Evolutionary conservation across 306 rosid species (phyloP), one percentile per base, ranked within the genome.

Genomic region (Ammopiptanthus mongolicus): DNA sequence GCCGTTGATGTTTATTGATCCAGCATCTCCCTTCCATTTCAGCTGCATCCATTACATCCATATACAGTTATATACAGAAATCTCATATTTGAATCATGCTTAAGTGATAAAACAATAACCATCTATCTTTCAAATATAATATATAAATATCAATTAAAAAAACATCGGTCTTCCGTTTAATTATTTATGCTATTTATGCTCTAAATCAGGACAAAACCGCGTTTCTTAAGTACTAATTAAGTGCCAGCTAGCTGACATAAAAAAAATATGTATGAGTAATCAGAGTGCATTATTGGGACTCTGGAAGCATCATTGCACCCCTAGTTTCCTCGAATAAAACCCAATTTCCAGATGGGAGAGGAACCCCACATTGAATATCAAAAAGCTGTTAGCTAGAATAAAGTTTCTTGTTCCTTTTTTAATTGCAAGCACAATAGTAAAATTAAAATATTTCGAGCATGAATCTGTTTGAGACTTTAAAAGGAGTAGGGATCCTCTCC

Each of bases 1-100:
- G 59, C 89, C 96, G 13, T 87, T 87, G 64, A 93, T 81, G 31
- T 22, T 12, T 44, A 86, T 55, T 31, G 87, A 84, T 57, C 98
- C 94, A 0, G 94, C 92, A 55, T 84, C 85, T 42, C 71, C 89
- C 3, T 23, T 53, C 91, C 90, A 92, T 41, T 77, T 56, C 60
- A 88, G 0, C 94, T 90, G 82, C 80, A 82, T 5, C 44, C 62
- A 18, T 71, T 42, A 21, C 10, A 5, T 23, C 21, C 6, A 48
- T 15, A 44, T 25, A 25, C 28, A 25, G 28, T 25, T 25, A 1
- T 39, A 13, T 39, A 7, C 5, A 19, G n/a, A 22, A 5, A 71
- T 3, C 55, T 36, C 28, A 67, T 0, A 46, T 67, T 15, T 14
- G 47, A 71, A 53, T 70, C 36, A 53, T 18, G 22, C 5, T 28